phyloP scores from a whole-genome alignment of 129 eudicot species.

The Artemisia argyi region DNA sequence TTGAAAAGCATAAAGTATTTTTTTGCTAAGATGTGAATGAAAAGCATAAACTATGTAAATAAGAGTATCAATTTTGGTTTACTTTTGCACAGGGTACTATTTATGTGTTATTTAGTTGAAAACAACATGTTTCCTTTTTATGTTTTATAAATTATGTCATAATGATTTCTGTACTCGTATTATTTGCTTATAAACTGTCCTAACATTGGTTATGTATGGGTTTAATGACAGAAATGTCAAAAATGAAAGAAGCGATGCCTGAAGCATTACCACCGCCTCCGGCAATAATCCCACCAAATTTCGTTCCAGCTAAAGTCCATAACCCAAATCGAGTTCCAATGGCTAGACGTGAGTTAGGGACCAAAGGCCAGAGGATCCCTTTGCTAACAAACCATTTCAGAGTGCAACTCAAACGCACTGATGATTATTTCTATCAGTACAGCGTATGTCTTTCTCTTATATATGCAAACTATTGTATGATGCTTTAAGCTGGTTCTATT shows the following conservation, averaged over 20 bases:
- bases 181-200: too few species aligned
- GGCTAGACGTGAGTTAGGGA: constrained; percentile 43
- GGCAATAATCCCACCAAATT: constrained; percentile 33
- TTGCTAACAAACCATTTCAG: constrained; percentile 57
- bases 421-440: constrained; percentile 57
- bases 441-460: constrained; percentile 33
- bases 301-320: constrained; percentile 19
- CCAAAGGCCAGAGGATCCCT: constrained; percentile 41
- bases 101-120: background rate
- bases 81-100: background rate
- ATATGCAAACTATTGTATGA: too few species aligned
- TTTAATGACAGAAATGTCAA: too few species aligned
- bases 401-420: constrained; percentile 37
- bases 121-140: background rate
- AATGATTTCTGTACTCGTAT: background rate
- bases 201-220: too few species aligned
- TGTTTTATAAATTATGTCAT: background rate
- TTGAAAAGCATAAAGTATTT: too few species aligned
- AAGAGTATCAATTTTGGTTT: background rate
- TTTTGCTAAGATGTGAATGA: too few species aligned
- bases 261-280: background rate
- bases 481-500: too few species aligned
- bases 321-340: constrained; percentile 31
- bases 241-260: too few species aligned
- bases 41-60: background rate